Evolutionary conservation across 179 eudicot genomes (phyloP), one percentile per base, ranked within the genome.

Genomic region (Amaranthus tricolor): DNA sequence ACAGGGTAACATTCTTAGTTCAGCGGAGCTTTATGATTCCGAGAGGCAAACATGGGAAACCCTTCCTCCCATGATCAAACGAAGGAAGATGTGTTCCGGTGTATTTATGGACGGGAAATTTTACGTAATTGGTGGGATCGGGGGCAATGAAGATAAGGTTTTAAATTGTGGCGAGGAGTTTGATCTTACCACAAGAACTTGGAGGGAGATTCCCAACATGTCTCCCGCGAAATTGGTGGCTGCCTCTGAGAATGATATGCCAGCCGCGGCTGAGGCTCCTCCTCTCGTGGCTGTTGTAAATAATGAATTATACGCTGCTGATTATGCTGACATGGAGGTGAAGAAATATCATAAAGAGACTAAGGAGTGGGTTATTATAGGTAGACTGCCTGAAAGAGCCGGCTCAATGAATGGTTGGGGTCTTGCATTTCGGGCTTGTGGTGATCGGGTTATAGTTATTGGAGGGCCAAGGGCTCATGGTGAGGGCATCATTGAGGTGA

Each of bases 351-450:
- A 86, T 62, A 92, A 92, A 82, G 53, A 54, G 10, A 78, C 77
- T 20, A 75, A 68, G 72, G 70, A 57, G 15, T 92, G 97, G 97
- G 74, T 56, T 7, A 84, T 91, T 0, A 78, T 90, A 7, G 94
- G 94, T 43, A 83, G 92, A 75, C 79, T 92, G 87, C 97, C 97
- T 20, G 92, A 92, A 76, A 82, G 94, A 7, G 96, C 92, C 8
- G 89, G 76, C 60, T 92, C 97, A 0, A 89, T 89, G 97, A 85
- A 89, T 19, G 97, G 97, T 9, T 92, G 97, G 97, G 97, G 97
- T 1, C 86, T 92, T 57, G 97, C 97, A 15, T 92, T 92, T 58
- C 83, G 96, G 84, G 96, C 89, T 10, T 92, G 97, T 78, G 97
- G 97, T 6, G 83, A 88, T 53, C 83, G 89, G 59, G 82, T 92